Evolutionary conservation across 2,329 filamentous ascomycete genomes (phyloP), one percentile per base, ranked within the genome.

Genomic region (Alternaria brassicicola): DNA sequence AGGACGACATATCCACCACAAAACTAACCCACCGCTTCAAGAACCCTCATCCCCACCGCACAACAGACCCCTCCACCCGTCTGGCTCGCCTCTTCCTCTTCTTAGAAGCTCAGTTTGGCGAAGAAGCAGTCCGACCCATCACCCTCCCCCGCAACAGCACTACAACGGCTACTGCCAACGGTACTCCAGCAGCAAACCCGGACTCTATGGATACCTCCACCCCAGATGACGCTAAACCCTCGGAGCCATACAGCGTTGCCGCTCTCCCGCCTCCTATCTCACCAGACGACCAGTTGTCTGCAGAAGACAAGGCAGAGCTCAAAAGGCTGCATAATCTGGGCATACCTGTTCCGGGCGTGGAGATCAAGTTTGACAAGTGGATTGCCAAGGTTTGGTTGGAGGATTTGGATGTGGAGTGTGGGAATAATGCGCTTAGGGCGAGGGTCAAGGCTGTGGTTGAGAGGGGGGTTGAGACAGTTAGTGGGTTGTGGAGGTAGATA

Each of bases 31-130:
- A 68, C 58, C 69, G 67, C 55, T 67, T 69, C 60, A 79, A 85
- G 28, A 38, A 52, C 3, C 65, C 73, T 45, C 95, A 97, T 73
- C 89, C 89, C 0, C 92, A 96, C 76, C 85, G 89, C 12, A 85
- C 89, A 42, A 79, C 92, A 39, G 85, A 85, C 9, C 84, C 93
- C 0, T 83, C 89, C 42, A 92, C 96, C 67, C 89, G 92, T 38
- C 87, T 98, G 38, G 86, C 89, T 62, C 89, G 94, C 31, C 87
- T 99, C 19, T 90, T 96, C 79, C 91, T 97, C 87, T 97, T 99
- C 81, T 88, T 99, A 13, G 95, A 99, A 81, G 91, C 93, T 3
- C 95, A 99, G 76, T 99, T 99, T 73, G 95, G 95, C 61, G 83
- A 87, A 30, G 89, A 95, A 63, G 89, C 92, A 59, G 88, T 98